phyloP scores from a whole-genome alignment of 805 yeast genomes.

The Monosporozyma aerobia region DNA sequence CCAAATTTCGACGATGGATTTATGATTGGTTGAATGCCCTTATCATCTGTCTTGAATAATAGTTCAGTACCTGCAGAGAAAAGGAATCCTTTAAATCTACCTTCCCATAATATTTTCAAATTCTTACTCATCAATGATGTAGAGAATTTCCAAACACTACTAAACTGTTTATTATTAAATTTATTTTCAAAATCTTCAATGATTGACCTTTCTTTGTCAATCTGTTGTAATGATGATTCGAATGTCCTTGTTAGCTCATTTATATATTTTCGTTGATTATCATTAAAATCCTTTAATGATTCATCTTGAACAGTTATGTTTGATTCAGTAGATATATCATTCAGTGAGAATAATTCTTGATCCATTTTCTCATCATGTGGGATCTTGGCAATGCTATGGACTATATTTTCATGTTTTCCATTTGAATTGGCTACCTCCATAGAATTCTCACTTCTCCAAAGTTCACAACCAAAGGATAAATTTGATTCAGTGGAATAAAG shows the following conservation, averaged over 20 bases:
- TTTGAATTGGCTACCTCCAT: background rate
- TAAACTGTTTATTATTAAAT: conserved; percentile 45
- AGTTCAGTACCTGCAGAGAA: conserved; percentile 64
- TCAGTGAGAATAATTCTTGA: background rate
- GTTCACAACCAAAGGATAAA: conserved; percentile 75
- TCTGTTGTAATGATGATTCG: conserved; percentile 25
- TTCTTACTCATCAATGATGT: conserved; percentile 57
- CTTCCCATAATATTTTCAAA: conserved; percentile 75
- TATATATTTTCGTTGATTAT: conserved; percentile 14
- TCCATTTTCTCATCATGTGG: conserved; percentile 39
- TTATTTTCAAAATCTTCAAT: conserved; percentile 43
- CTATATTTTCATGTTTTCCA: background rate
- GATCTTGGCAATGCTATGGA: background rate
- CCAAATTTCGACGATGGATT: background rate
- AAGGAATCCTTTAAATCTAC: conserved; percentile 69
- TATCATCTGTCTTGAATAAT: conserved; percentile 25
- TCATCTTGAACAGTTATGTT: background rate
- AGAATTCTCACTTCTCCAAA: conserved; percentile 38
- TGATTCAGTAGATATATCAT: background rate
- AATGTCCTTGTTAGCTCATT: conserved; percentile 25
- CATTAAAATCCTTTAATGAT: background rate
- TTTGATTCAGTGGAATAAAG: conserved; percentile 84
- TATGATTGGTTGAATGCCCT: background rate
- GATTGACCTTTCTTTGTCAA: conserved; percentile 32
- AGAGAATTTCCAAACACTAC: conserved; percentile 65